These are phyloP conservation scores for Entelexis paramagnoliae DNA, from an alignment of 1,139 yeast species.

Conservation along the genomic window DNA sequence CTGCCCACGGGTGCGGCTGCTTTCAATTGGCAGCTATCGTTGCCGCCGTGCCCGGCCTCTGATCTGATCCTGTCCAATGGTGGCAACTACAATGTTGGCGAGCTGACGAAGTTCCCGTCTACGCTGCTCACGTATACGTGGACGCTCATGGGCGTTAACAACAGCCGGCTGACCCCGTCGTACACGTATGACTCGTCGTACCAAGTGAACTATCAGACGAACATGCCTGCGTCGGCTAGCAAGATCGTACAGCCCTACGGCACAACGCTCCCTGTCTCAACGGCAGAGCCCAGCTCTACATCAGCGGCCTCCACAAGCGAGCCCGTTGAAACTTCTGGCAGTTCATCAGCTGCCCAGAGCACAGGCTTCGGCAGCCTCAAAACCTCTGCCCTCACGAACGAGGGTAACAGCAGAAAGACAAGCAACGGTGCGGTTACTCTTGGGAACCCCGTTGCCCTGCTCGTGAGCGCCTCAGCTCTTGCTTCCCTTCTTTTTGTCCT, in stretches of 20 bases:
- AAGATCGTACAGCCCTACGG: conserved; percentile 7
- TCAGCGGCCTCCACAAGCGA: neutral
- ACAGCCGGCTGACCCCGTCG: conserved; percentile 43
- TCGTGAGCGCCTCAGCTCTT: neutral
- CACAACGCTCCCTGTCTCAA: conserved; percentile 11
- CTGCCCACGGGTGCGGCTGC: conserved; percentile 23
- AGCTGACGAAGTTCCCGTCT: conserved; percentile 32
- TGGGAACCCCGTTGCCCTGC: neutral
- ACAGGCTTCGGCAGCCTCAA: neutral
- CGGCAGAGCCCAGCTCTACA: conserved; percentile 6
- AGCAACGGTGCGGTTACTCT: neutral
- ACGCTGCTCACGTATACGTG: conserved; percentile 35
- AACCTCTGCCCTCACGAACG: neutral
- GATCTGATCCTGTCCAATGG: conserved; percentile 23
- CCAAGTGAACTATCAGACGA: conserved; percentile 32
- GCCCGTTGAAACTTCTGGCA: neutral
- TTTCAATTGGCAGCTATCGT: conserved; percentile 21
- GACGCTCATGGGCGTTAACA: conserved; percentile 42
- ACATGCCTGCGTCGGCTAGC: conserved; percentile 16
- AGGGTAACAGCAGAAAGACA: neutral
- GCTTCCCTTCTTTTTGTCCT: neutral
- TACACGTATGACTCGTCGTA: conserved; percentile 26
- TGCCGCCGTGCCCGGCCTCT: conserved; percentile 25
- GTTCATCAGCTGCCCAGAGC: neutral
- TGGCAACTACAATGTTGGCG: conserved; percentile 36